A percentile compares a stretch with the other conserved stretches of the same genome.
Evolutionary conservation across 1,284 basidiomycete genomes (phyloP).

Genomic region (Singerocomus inundabilis): DNA sequence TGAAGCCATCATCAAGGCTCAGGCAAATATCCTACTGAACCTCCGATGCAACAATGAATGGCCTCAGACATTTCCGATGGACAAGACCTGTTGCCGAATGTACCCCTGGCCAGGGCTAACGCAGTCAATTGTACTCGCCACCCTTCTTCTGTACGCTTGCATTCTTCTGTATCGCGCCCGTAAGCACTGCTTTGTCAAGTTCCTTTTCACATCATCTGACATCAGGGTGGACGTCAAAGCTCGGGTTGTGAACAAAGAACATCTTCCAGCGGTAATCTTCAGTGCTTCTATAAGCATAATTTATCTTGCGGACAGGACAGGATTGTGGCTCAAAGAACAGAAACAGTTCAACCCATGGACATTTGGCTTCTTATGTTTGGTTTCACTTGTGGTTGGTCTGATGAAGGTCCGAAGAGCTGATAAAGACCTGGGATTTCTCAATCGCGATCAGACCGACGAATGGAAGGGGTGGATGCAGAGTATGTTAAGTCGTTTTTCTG

Average conservation of each 20-base stretch:
- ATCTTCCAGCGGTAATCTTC: constrained; percentile 55
- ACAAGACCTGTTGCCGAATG: constrained; percentile 80
- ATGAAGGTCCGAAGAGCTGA: constrained; percentile 66
- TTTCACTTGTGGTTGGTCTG: constrained; percentile 58
- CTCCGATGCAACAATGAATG: constrained; percentile 76
- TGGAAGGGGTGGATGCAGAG: constrained; percentile 98
- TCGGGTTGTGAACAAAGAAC: constrained; percentile 25
- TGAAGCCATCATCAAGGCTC: constrained; percentile 58
- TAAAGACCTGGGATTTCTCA: constrained; percentile 84
- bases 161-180: constrained; percentile 15
- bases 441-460: constrained; percentile 89
- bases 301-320: constrained; percentile 78
- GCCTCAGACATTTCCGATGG: constrained; percentile 67
- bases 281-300: constrained; percentile 65
- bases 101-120: constrained; percentile 68
- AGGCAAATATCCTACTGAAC: constrained; percentile 81
- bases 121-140: constrained; percentile 58
- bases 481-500: constrained; percentile 36
- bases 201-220: constrained; percentile 11
- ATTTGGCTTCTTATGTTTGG: constrained; percentile 61
- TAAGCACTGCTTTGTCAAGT: constrained; percentile 13
- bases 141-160: constrained; percentile 26
- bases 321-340: constrained; percentile 84
- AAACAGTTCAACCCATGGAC: constrained; percentile 75
- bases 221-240: constrained; percentile 27